Evolutionary conservation across 2,329 filamentous ascomycete species (phyloP).

Genomic region (Boeremia lycopersici): DNA sequence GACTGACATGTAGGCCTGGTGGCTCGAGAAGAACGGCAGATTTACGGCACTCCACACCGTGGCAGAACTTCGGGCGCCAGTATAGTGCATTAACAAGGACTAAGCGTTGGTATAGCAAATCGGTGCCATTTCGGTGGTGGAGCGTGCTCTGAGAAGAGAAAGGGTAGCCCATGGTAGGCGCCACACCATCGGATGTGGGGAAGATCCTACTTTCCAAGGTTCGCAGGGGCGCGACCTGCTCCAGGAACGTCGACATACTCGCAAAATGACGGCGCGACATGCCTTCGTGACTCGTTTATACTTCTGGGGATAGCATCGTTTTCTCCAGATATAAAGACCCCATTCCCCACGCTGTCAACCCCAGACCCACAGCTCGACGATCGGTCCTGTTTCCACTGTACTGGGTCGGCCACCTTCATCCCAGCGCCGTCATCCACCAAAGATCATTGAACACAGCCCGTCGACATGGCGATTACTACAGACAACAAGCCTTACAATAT

Average conservation of each 20-base stretch:
- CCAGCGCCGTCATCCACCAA: neutral
- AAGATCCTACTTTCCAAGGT: neutral
- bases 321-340: constrained; percentile 1
- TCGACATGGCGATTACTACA: constrained; percentile 5
- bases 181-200: neutral
- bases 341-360: neutral
- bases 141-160: neutral
- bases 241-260: neutral
- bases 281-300: neutral
- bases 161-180: neutral
- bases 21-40: neutral
- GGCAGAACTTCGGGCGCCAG: constrained; percentile 1
- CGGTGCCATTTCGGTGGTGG: neutral
- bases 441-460: neutral
- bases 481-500: constrained; percentile 16
- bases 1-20: neutral
- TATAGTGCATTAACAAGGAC: neutral
- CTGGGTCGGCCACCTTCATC: neutral
- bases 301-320: neutral
- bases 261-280: neutral
- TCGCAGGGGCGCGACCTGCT: neutral
- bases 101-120: neutral
- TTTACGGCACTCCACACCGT: neutral
- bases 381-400: neutral
- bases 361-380: constrained; percentile 2